Evolutionary conservation across 768 basidiomycete species (phyloP).

Genomic region (Leccinellum albellum): DNA sequence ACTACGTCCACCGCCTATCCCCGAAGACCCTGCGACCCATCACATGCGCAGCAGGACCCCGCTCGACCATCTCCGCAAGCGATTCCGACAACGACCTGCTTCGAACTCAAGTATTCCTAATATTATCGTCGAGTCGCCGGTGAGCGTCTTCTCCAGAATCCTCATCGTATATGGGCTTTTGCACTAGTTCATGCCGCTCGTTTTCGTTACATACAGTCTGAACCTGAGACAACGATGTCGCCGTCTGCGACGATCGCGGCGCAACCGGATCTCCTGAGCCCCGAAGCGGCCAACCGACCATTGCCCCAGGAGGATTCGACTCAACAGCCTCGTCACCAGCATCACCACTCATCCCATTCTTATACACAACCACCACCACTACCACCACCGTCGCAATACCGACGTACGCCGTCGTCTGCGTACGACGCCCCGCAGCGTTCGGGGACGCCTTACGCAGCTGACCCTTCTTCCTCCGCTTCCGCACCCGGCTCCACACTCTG

Average conservation of each 20-base stretch:
- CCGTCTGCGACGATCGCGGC: slow-evolving; percentile 25
- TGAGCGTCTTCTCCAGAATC: slow-evolving; percentile 19
- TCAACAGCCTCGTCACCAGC: background rate
- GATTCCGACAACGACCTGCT: slow-evolving; percentile 28
- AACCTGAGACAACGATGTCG: slow-evolving; percentile 36
- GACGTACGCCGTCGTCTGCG: background rate
- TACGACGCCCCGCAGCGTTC: slow-evolving; percentile 8
- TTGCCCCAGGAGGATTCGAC: slow-evolving; percentile 19
- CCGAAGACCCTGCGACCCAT: slow-evolving; percentile 5
- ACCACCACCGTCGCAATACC: background rate
- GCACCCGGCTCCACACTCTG: background rate
- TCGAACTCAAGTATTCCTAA: slow-evolving; percentile 38
- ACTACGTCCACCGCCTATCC: background rate
- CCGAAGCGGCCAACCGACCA: slow-evolving; percentile 35
- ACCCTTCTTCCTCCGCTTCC: background rate
- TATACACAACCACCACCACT: background rate
- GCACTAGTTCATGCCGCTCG: background rate
- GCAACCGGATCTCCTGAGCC: slow-evolving; percentile 42
- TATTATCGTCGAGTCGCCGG: slow-evolving; percentile 47
- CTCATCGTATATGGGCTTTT: background rate
- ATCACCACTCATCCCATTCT: background rate
- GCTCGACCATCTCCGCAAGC: slow-evolving; percentile 22
- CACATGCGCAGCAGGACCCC: slow-evolving; percentile 16
- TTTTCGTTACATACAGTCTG: slow-evolving; percentile 32
- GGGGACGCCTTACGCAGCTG: slow-evolving; percentile 6